Evolutionary conservation across 176 grass and related monocot genomes (phyloP).

Genomic region (Raddia guianensis): DNA sequence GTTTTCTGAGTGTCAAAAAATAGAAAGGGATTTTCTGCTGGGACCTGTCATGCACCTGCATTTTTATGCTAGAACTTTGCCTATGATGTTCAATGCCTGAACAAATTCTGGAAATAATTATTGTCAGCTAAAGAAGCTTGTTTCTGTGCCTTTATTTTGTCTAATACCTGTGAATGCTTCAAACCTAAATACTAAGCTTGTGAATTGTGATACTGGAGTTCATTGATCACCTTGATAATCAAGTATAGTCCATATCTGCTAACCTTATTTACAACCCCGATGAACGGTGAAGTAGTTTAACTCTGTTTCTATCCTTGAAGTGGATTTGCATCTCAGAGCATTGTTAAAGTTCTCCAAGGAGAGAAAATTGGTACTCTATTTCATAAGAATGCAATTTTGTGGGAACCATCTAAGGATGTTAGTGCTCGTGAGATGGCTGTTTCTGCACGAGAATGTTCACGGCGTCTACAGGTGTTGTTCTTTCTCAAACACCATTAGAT

Average conservation of each 20-base stretch:
- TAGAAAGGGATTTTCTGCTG: neutral
- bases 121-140: neutral
- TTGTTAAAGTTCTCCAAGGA: conserved; percentile 85
- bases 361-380: conserved; percentile 94
- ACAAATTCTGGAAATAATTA: neutral
- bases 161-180: neutral
- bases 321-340: conserved; percentile 79
- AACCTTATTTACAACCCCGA: neutral
- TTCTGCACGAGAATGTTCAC: conserved; percentile 81
- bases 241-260: conserved; percentile 9
- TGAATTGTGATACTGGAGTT: neutral
- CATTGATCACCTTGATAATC: conserved; percentile 3
- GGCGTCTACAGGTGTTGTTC: conserved; percentile 64
- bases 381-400: conserved; percentile 67
- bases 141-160: neutral
- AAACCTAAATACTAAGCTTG: conserved; percentile 23
- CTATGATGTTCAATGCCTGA: conserved; percentile 5
- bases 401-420: conserved; percentile 59
- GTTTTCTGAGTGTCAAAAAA: neutral
- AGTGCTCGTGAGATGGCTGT: conserved; percentile 80
- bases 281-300: conserved; percentile 21
- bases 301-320: conserved; percentile 50
- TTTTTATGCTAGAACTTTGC: conserved; percentile 15
- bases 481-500: conserved; percentile 6
- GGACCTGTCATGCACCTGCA: neutral